phyloP scores from a whole-genome alignment of 805 yeast species.

The Candida verbasci region DNA sequence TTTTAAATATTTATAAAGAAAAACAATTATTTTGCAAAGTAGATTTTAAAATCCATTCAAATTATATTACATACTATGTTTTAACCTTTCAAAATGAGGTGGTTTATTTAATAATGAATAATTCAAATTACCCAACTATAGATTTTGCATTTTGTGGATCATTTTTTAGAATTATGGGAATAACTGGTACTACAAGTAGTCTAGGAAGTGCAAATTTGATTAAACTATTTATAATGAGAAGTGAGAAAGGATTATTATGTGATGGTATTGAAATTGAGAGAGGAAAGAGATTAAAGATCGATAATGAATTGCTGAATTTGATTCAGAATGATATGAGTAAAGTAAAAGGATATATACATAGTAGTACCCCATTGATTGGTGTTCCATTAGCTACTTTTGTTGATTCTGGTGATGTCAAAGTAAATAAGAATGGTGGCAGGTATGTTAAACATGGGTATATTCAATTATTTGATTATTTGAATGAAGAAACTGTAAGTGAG shows the following conservation, averaged over 20 bases:
- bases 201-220: slow-evolving; percentile 25
- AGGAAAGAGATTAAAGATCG: slow-evolving; percentile 6
- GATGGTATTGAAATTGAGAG: slow-evolving; percentile 1
- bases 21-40: slow-evolving; percentile 24
- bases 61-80: slow-evolving; percentile 26
- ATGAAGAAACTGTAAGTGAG: slow-evolving; percentile 10
- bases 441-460: slow-evolving; percentile 21
- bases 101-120: slow-evolving; percentile 20
- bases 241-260: slow-evolving; percentile 13
- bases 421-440: slow-evolving; percentile 13
- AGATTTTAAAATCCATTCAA: slow-evolving; percentile 24
- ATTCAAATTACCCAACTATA: slow-evolving; percentile 26
- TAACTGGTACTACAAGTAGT: slow-evolving; percentile 30
- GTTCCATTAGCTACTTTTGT: slow-evolving; percentile 25
- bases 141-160: slow-evolving; percentile 23
- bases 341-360: slow-evolving; percentile 16
- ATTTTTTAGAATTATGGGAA: slow-evolving; percentile 26
- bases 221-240: slow-evolving; percentile 18
- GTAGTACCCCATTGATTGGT: slow-evolving; percentile 16
- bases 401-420: slow-evolving; percentile 21
- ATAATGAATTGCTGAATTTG: slow-evolving; percentile 15
- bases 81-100: slow-evolving; percentile 15
- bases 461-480: slow-evolving; percentile 13
- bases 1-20: slow-evolving; percentile 18
- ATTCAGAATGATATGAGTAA: slow-evolving; percentile 17